phyloP scores from a whole-genome alignment of 2,329 filamentous ascomycete species.

The Trichoderma guizhouense region DNA sequence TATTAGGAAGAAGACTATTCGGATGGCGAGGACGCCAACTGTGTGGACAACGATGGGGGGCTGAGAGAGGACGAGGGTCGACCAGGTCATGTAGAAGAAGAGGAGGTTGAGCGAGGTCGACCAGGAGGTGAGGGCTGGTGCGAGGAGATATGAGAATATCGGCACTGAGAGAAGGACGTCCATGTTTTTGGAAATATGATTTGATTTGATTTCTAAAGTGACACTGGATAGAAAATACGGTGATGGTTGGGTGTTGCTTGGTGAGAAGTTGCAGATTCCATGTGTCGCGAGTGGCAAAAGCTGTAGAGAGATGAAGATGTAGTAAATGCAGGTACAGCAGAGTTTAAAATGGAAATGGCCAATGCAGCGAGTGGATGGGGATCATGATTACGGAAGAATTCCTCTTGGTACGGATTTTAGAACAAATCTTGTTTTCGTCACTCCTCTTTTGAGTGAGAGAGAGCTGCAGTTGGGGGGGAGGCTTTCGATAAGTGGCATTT shows the following conservation, averaged over 20 bases:
- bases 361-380: not conserved
- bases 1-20: conserved; percentile 66
- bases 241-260: not conserved
- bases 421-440: not conserved
- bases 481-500: not conserved
- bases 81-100: conserved; percentile 91
- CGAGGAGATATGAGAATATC: conserved; percentile 64
- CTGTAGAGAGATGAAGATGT: not conserved
- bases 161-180: conserved; percentile 70
- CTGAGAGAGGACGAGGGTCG: conserved; percentile 75
- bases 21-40: conserved; percentile 64
- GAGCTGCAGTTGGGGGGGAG: not conserved
- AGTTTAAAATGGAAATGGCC: not conserved
- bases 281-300: not conserved
- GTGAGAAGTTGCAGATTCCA: not conserved
- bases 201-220: not conserved
- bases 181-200: conserved; percentile 38
- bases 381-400: not conserved
- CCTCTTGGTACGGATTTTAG: not conserved
- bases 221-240: not conserved
- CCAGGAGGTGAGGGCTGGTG: conserved; percentile 62
- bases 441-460: not conserved
- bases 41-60: conserved; percentile 72
- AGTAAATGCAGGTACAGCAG: not conserved
- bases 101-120: conserved; percentile 78